Conservation (phyloP, 768 basidiomycete species). For the Trametes cingulata region DNA sequence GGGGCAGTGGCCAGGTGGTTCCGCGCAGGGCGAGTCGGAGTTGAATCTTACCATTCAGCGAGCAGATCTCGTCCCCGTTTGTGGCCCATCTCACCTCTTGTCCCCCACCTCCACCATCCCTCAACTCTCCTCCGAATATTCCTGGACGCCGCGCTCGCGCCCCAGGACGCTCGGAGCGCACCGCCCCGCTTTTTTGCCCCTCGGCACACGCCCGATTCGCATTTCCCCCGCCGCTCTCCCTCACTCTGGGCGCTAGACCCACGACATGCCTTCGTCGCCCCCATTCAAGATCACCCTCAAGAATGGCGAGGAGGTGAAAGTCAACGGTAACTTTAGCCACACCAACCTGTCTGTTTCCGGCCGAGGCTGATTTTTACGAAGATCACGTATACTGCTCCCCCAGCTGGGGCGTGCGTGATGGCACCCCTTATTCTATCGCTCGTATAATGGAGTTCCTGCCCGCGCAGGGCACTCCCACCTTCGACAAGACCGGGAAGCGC, state of each 20-base stretch:
- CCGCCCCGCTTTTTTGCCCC: background rate
- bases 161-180: constrained; percentile 1
- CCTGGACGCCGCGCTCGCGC: constrained; percentile 4
- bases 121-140: constrained; percentile 13
- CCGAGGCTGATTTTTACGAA: constrained; percentile 44
- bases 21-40: constrained; percentile 28
- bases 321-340: constrained; percentile 65
- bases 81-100: constrained; percentile 26
- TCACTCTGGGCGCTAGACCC: constrained; percentile 13
- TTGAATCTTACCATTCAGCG: constrained; percentile 32
- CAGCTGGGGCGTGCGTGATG: constrained; percentile 88
- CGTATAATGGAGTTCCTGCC: constrained; percentile 97
- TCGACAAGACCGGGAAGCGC: constrained; percentile 63
- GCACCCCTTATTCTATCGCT: constrained; percentile 93
- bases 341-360: constrained; percentile 27
- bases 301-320: constrained; percentile 82
- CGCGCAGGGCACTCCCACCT: constrained; percentile 55
- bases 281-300: constrained; percentile 62
- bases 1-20: constrained; percentile 19
- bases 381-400: constrained; percentile 98
- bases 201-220: background rate
- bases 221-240: constrained; percentile 1
- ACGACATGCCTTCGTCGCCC: constrained; percentile 26
- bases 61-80: constrained; percentile 30
- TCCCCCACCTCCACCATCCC: constrained; percentile 22